These are phyloP conservation scores for Reticulascus tulasneorum DNA, from an alignment of 2,329 filamentous ascomycete species.

Conservation along the genomic window DNA sequence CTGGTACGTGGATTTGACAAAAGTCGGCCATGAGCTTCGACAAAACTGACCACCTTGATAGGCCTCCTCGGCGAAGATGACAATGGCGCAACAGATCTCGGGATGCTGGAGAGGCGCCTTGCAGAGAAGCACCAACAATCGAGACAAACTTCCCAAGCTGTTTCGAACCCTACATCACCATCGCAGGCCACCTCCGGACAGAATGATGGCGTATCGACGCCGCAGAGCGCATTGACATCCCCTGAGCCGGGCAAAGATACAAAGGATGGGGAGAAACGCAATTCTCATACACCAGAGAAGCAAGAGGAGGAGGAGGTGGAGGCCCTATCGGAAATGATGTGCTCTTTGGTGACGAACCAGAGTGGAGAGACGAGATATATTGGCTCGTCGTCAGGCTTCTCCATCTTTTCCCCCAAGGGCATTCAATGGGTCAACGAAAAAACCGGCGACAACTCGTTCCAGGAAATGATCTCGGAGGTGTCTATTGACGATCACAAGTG, in stretches of 20 bases:
- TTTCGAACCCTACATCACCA: conserved; percentile 49
- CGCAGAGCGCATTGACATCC: conserved; percentile 52
- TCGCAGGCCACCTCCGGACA: conserved; percentile 40
- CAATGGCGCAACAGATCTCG: conserved; percentile 79
- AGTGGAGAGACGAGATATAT: conserved; percentile 94
- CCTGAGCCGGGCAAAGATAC: conserved; percentile 41
- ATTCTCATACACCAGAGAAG: conserved; percentile 38
- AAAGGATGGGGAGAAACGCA: conserved; percentile 28
- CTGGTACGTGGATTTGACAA: conserved; percentile 45
- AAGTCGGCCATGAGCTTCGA: not conserved
- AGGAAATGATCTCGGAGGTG: conserved; percentile 90
- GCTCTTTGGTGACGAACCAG: conserved; percentile 91
- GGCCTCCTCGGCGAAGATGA: conserved; percentile 82
- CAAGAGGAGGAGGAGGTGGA: conserved; percentile 70
- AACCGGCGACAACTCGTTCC: conserved; percentile 92
- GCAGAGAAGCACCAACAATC: conserved; percentile 52
- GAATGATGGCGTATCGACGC: conserved; percentile 41
- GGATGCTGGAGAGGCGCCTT: conserved; percentile 76
- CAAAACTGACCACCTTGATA: conserved; percentile 26
- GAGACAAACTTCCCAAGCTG: conserved; percentile 44
- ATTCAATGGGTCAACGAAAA: conserved; percentile 98
- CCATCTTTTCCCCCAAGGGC: conserved; percentile 96
- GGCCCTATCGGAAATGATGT: conserved; percentile 96
- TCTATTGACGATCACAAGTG: conserved; percentile 91
- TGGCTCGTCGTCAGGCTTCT: conserved; percentile 95